phyloP scores from a whole-genome alignment of 106 monocot species.

The Chionographis japonica region DNA sequence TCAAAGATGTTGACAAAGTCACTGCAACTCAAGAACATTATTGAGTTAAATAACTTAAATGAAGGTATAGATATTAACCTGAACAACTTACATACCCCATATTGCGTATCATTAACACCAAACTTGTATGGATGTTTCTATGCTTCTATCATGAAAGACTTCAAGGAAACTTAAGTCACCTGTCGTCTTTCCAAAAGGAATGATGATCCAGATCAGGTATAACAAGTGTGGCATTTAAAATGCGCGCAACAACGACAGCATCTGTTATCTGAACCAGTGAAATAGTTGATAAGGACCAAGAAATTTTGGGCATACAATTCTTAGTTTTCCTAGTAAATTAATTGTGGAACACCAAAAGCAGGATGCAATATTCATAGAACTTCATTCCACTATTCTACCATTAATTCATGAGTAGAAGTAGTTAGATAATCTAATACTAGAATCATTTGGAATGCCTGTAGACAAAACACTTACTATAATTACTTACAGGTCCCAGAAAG shows the following conservation, averaged over 20 bases:
- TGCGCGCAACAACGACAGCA: conserved; percentile 90
- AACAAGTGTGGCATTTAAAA: conserved; percentile 94
- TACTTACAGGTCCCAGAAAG: too few relatives aligned
- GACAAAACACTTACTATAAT: too few relatives aligned
- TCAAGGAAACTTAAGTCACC: conserved; percentile 30
- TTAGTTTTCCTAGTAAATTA: background rate
- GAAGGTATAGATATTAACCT: background rate
- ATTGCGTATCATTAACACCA: background rate
- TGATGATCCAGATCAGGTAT: conserved; percentile 86
- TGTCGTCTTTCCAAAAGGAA: conserved; percentile 97
- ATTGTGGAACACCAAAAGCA: background rate
- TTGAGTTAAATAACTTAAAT: background rate
- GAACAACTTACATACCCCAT: background rate
- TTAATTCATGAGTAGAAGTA: too few relatives aligned
- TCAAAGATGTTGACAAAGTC: conserved; percentile 84
- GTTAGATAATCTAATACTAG: too few relatives aligned
- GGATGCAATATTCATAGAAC: too few relatives aligned
- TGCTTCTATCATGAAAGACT: background rate
- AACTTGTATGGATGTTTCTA: background rate
- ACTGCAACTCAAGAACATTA: conserved; percentile 33
- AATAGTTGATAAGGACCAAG: conserved; percentile 12
- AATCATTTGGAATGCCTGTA: too few relatives aligned
- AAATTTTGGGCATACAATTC: background rate
- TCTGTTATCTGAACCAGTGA: conserved; percentile 61
- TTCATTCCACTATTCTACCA: too few relatives aligned